A percentile compares a stretch with the other conserved stretches of the same genome.
These are phyloP conservation scores for Ceratobasidium sp. DNA, from an alignment of 1,284 basidiomycete species.

Conservation along the genomic window DNA sequence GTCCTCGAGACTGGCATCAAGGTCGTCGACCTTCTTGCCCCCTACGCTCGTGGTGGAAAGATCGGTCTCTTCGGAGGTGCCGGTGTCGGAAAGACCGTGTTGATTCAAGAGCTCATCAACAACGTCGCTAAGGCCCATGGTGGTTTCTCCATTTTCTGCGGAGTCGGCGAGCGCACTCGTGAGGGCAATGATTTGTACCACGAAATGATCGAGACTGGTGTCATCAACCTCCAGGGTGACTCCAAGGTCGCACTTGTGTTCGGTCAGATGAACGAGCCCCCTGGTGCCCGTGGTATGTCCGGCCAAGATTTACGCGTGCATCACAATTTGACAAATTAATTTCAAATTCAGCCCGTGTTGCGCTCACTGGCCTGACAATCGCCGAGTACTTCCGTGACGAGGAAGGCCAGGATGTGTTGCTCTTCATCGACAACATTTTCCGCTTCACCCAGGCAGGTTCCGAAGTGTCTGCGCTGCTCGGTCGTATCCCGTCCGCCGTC, in stretches of 20 bases:
- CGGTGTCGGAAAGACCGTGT: slow-evolving; percentile 99
- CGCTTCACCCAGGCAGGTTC: slow-evolving; percentile 99
- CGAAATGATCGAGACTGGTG: slow-evolving; percentile 99
- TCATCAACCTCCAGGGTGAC: slow-evolving; percentile 98
- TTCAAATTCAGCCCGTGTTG: slow-evolving; percentile 79
- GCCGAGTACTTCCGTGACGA: slow-evolving; percentile 99
- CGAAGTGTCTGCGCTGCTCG: slow-evolving; percentile 98
- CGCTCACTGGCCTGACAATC: slow-evolving; percentile 97
- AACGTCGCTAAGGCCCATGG: slow-evolving; percentile 99
- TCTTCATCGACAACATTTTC: slow-evolving; percentile 99
- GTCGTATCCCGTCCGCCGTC: slow-evolving; percentile 99
- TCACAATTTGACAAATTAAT: slow-evolving; percentile 13
- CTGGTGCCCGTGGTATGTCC: slow-evolving; percentile 87
- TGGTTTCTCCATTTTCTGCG: slow-evolving; percentile 99
- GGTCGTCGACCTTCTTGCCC: slow-evolving; percentile 98
- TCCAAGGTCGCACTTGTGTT: slow-evolving; percentile 99
- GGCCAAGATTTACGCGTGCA: neutral
- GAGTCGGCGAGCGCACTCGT: slow-evolving; percentile 99
- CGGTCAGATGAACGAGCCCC: slow-evolving; percentile 99
- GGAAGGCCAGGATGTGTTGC: slow-evolving; percentile 99
- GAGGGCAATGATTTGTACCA: slow-evolving; percentile 99
- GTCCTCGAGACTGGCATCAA: slow-evolving; percentile 99
- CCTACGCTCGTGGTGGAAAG: slow-evolving; percentile 99
- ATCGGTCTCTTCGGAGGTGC: slow-evolving; percentile 99
- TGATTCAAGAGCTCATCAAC: slow-evolving; percentile 99